These are phyloP conservation scores for Cucurbita argyrosperma DNA, from an alignment of 306 rosid genomes.

Conservation along the genomic window DNA sequence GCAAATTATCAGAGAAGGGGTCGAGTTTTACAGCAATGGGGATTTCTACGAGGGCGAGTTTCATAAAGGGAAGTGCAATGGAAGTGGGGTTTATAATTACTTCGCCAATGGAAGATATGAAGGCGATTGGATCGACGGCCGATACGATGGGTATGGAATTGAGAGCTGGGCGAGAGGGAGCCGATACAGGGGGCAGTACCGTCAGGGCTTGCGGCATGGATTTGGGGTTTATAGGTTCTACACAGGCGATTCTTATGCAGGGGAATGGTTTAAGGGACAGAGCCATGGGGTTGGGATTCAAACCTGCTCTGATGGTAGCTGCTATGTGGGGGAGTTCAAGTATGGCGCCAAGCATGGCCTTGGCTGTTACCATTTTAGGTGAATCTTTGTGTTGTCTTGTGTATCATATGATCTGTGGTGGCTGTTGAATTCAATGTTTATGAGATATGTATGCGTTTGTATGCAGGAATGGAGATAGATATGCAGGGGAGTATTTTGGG, in stretches of 20 bases:
- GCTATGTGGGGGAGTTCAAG: conserved; percentile 71
- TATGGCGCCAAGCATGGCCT: conserved; percentile 83
- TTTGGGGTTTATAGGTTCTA: conserved; percentile 73
- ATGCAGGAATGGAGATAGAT: conserved; percentile 82
- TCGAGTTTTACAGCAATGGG: conserved; percentile 91
- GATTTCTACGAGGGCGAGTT: conserved; percentile 95
- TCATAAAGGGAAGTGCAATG: conserved; percentile 63
- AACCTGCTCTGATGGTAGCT: conserved; percentile 87
- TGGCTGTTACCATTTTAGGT: conserved; percentile 96
- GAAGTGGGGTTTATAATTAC: conserved; percentile 91
- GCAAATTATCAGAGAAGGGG: conserved; percentile 61
- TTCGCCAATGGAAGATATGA: conserved; percentile 80
- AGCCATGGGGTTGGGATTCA: conserved; percentile 91
- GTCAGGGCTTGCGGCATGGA: conserved; percentile 78
- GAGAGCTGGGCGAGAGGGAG: conserved; percentile 95
- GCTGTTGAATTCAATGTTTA: background rate
- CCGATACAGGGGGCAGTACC: conserved; percentile 68
- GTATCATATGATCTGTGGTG: background rate
- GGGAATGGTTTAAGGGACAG: conserved; percentile 92
- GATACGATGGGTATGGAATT: conserved; percentile 84
- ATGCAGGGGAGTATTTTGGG: conserved; percentile 96
- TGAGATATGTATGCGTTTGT: background rate
- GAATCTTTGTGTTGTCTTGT: background rate
- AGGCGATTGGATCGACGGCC: conserved; percentile 92
- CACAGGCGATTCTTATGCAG: conserved; percentile 80